Percentiles rank a stretch among this genome's conserved stretches.
Evolutionary conservation across 1,284 basidiomycete genomes (phyloP).

Genomic region (Fomitopsis betulina): DNA sequence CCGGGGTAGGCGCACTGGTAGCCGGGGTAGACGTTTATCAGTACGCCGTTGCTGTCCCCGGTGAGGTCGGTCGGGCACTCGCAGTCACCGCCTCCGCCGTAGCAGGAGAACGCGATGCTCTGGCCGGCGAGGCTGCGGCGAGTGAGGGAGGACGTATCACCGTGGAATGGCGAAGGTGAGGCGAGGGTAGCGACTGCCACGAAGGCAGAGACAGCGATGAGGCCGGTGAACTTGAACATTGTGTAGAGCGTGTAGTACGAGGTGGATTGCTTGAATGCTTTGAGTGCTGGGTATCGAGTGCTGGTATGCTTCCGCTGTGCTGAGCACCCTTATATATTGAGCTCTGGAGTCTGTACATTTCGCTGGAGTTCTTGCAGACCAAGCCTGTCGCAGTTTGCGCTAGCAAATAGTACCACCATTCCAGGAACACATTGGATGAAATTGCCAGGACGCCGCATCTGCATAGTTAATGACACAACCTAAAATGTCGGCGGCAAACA

Average conservation of each 20-base stretch:
- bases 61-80: constrained; percentile 12
- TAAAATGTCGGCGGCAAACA: not conserved
- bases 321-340: not conserved
- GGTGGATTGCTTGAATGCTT: not conserved
- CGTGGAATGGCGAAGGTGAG: not conserved
- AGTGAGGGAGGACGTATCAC: not conserved
- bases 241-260: not conserved
- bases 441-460: not conserved
- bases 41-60: constrained; percentile 8
- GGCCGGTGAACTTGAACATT: not conserved
- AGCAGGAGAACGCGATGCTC: constrained; percentile 9
- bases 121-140: constrained; percentile 2
- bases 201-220: not conserved
- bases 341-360: not conserved
- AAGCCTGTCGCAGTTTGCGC: not conserved
- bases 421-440: not conserved
- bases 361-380: not conserved
- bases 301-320: not conserved
- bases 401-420: too few relatives aligned
- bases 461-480: not conserved
- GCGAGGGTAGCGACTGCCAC: not conserved
- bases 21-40: constrained; percentile 13
- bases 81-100: constrained; percentile 9
- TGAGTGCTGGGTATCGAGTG: not conserved
- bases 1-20: constrained; percentile 15